Conservation (phyloP, 441 rosid species). For the Viola pubescens region DNA sequence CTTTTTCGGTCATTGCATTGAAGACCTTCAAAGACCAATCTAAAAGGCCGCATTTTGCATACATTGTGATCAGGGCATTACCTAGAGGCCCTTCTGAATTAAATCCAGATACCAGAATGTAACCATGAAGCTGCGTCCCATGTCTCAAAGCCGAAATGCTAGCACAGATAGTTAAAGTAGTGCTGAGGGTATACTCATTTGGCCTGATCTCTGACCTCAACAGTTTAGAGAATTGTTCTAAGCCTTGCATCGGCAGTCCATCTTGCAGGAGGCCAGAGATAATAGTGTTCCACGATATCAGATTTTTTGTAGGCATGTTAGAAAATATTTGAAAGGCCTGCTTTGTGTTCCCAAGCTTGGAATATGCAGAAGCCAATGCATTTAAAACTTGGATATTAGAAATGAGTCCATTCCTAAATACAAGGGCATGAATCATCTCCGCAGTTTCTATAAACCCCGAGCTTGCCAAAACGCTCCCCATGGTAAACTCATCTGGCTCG, state of each 20-base stretch:
- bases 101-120: slow-evolving; percentile 37
- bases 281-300: slow-evolving; percentile 71
- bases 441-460: slow-evolving; percentile 44
- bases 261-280: slow-evolving; percentile 48
- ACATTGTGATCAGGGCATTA: slow-evolving; percentile 52
- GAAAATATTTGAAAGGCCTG: slow-evolving; percentile 37
- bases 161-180: slow-evolving; percentile 40
- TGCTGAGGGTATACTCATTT: slow-evolving; percentile 51
- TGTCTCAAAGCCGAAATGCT: slow-evolving; percentile 37
- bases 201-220: slow-evolving; percentile 33
- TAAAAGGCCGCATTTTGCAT: slow-evolving; percentile 53
- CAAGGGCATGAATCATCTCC: slow-evolving; percentile 53
- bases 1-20: slow-evolving; percentile 35
- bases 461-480: slow-evolving; percentile 45
- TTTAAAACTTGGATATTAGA: slow-evolving; percentile 44
- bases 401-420: slow-evolving; percentile 25
- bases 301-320: slow-evolving; percentile 24
- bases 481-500: slow-evolving; percentile 54
- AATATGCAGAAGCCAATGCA: slow-evolving; percentile 56
- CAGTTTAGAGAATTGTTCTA: slow-evolving; percentile 41
- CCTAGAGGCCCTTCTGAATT: slow-evolving; percentile 41
- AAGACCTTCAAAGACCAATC: slow-evolving; percentile 42
- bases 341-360: slow-evolving; percentile 45
- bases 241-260: slow-evolving; percentile 41
- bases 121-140: slow-evolving; percentile 57